Evolutionary conservation across 2,329 filamentous ascomycete species (phyloP).

Genomic region (Raffaelea arxii): DNA sequence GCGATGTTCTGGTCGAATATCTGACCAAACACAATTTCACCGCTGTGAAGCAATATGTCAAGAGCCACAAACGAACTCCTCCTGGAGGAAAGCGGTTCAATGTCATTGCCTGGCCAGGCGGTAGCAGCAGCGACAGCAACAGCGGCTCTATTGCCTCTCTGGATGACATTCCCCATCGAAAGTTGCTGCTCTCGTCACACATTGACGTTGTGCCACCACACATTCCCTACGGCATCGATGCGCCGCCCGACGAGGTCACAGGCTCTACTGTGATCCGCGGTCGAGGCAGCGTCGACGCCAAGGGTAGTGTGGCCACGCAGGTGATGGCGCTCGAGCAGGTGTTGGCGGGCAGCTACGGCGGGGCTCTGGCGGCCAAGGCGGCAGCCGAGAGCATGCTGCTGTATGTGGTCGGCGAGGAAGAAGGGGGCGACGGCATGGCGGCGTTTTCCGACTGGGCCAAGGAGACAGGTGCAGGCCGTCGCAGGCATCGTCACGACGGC

Average conservation of each 20-base stretch:
- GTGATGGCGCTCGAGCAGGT: slow-evolving; percentile 57
- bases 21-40: slow-evolving; percentile 41
- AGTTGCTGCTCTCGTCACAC: slow-evolving; percentile 65
- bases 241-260: slow-evolving; percentile 28
- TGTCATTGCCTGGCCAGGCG: slow-evolving; percentile 57
- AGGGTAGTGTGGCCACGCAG: slow-evolving; percentile 62
- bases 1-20: slow-evolving; percentile 57
- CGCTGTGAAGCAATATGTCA: slow-evolving; percentile 31
- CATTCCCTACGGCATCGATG: slow-evolving; percentile 55
- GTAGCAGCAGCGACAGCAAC: slow-evolving; percentile 23
- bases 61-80: slow-evolving; percentile 19
- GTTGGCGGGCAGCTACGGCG: slow-evolving; percentile 30
- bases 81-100: slow-evolving; percentile 50
- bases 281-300: slow-evolving; percentile 65
- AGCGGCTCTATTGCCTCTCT: slow-evolving; percentile 17
- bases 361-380: neutral
- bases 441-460: slow-evolving; percentile 32
- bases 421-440: slow-evolving; percentile 70
- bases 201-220: slow-evolving; percentile 72
- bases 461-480: too few relatives aligned
- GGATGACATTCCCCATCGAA: slow-evolving; percentile 23
- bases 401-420: slow-evolving; percentile 77
- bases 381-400: slow-evolving; percentile 44
- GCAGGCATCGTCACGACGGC: too few relatives aligned
- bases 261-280: slow-evolving; percentile 51